Evolutionary conservation across 176 grass and related monocot species (phyloP), one percentile per base, ranked within the genome.

Genomic region (Secale cereale): DNA sequence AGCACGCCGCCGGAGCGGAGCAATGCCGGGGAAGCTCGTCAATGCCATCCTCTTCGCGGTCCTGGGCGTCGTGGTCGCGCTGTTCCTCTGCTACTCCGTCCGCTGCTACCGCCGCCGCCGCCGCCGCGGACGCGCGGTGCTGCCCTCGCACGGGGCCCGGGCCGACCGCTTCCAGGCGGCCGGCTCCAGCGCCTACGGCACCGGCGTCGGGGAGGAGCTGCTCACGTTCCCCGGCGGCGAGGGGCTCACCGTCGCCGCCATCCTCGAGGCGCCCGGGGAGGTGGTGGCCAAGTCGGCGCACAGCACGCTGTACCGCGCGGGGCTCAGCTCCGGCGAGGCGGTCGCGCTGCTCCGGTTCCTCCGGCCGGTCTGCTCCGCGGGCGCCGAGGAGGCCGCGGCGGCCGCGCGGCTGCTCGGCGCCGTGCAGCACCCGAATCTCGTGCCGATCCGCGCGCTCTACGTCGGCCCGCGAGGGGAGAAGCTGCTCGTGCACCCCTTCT

Each of bases 251-350:
- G 92, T 90, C 31, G 64, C 78, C 75, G 84, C 82, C 46, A 95
- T 98, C 82, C 85, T 98, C 13, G 93, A 98, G 91, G 92, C 95
- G 30, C 95, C 95, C 30, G 95, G 95, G 19, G 95, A 98, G 87
- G 95, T 98, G 75, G 85, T 98, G 10, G 89, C 91, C 76, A 98
- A 98, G 83, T 98, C 91, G 17, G 77, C 82, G 31, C 90, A 95
- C 84, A 91, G 89, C 78, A 95, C 95, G 73, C 82, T 95, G 32
- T 98, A 98, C 91, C 88, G 93, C 87, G 95, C 95, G 17, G 86
- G 87, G 4, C 82, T 98, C 57, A 79, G 83, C 78, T 74, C 81
- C 25, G 86, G 76, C 79, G 54, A 86, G 41, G 73, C 88, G 10
- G 85, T 88, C 29, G 90, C 91, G 60, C 78, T 94, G 85, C 89